Percentiles rank a stretch among this genome's conserved stretches.
phyloP scores from a whole-genome alignment of 2,329 filamentous ascomycete species.

The Drechmeria coniospora region DNA sequence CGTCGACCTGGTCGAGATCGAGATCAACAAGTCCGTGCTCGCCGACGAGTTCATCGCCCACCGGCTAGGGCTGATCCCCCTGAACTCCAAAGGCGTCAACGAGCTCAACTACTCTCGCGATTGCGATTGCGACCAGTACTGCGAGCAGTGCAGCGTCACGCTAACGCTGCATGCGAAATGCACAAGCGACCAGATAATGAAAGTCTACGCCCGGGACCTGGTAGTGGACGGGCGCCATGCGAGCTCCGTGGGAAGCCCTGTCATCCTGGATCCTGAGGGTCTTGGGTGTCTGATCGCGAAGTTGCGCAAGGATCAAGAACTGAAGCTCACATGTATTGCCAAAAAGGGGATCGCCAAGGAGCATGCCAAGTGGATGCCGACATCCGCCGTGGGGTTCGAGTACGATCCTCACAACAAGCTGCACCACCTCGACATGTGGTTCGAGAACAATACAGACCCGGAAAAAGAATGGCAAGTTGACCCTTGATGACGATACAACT shows the following conservation, averaged over 20 bases:
- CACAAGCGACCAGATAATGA: constrained; percentile 75
- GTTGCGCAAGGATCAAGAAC: constrained; percentile 74
- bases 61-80: constrained; percentile 76
- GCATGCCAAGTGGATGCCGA: constrained; percentile 95
- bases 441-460: constrained; percentile 58
- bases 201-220: constrained; percentile 83
- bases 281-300: constrained; percentile 81
- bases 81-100: constrained; percentile 71
- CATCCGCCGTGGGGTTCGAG: constrained; percentile 84
- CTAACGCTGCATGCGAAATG: constrained; percentile 76
- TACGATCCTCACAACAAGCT: constrained; percentile 98
- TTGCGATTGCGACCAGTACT: constrained; percentile 93
- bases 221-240: constrained; percentile 54
- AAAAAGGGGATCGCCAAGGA: constrained; percentile 99
- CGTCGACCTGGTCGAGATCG: constrained; percentile 86
- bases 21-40: constrained; percentile 86
- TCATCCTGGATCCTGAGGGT: constrained; percentile 69
- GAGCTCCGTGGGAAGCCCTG: constrained; percentile 66
- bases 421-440: constrained; percentile 86
- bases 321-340: constrained; percentile 80
- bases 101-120: constrained; percentile 77
- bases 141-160: constrained; percentile 77
- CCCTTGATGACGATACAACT: neutral
- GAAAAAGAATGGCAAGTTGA: constrained; percentile 63
- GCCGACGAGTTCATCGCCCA: constrained; percentile 94